A percentile compares a stretch with the other conserved stretches of the same genome.
phyloP scores from a whole-genome alignment of 345 rosid species.

The Pistacia integerrima region DNA sequence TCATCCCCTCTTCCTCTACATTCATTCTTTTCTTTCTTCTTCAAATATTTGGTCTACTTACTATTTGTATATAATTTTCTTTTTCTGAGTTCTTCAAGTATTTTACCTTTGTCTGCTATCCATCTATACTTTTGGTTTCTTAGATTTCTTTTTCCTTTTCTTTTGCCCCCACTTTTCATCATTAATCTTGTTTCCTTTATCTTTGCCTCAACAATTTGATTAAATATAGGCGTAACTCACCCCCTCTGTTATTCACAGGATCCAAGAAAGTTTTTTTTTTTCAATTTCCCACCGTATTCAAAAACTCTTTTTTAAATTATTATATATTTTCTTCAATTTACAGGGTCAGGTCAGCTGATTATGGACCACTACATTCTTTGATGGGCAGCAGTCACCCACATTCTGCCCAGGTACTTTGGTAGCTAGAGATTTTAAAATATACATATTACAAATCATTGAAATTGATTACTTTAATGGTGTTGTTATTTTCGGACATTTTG shows the following conservation, averaged over 20 bases:
- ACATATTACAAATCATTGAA: constrained; percentile 6
- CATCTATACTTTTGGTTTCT: constrained; percentile 21
- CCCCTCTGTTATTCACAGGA: constrained; percentile 53
- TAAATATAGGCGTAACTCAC: constrained; percentile 22
- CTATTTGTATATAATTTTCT: neutral
- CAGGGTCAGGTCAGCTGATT: constrained; percentile 4
- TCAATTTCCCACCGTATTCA: constrained; percentile 38
- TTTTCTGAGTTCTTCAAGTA: too few relatives aligned
- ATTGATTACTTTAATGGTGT: neutral
- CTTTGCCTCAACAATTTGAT: constrained; percentile 34
- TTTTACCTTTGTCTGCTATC: neutral
- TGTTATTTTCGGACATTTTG: constrained; percentile 5
- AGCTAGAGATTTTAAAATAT: constrained; percentile 1
- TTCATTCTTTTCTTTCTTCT: too few relatives aligned
- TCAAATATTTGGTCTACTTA: too few relatives aligned
- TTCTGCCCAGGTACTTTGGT: neutral
- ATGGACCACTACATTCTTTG: constrained; percentile 10
- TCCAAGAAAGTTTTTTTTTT: constrained; percentile 56
- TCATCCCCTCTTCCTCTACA: too few relatives aligned
- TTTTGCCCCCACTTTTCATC: constrained; percentile 50
- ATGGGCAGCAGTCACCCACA: neutral
- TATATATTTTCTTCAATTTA: constrained; percentile 2
- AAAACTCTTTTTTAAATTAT: constrained; percentile 8
- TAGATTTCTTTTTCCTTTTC: constrained; percentile 39
- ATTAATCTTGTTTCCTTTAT: constrained; percentile 47